Base-by-base conservation (phyloP, 2,329 filamentous ascomycete genomes). In the Monilinia laxa region DNA sequence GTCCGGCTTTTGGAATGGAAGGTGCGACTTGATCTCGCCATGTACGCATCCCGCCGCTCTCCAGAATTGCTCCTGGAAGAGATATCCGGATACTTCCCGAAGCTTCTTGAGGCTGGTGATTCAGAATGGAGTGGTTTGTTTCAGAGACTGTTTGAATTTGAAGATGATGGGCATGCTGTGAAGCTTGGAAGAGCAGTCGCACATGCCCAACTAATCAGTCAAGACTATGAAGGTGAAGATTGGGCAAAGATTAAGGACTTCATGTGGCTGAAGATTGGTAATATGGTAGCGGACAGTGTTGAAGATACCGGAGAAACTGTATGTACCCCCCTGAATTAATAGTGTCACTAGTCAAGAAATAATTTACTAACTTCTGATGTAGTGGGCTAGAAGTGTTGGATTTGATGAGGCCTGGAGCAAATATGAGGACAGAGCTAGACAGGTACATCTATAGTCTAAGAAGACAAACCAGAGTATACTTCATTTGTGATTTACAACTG, bases 91-190 rank as follows among this genome's bases (percentile, higher is more conserved):
- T 94, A 95, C 74, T 76, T 78, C 1, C 83, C 88, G 0, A 83
- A 12, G 54, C 69, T 56, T 64, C 58, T 23, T 4, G 64, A 70
- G 40, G 69, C 60, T 6, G 74, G 76, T 75, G 66, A 72, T 57
- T 64, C 69, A 11, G 68, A 73, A 38, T 73, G 71, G 66, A 62
- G 68, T 4, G 81, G 82, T 1, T 76, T 86, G 3, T 76, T 85
- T 9, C 75, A 80, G 1, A 78, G 82, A 12, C 75, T 87, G 23
- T 80, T 82, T 67, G 68, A 70, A 12, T 74, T 84, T 45, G 74
- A 82, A 0, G 93, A 97, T 71, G 93, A 97, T 77, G 93, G 93
- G 0, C 94, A 98, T 78, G 82, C 87, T 12, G 82, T 88, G 64
- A 97, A 97, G 77, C 79, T 96, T 6, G 81, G 89, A 10, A 81